These are phyloP conservation scores for Neurospora sp. DNA, from an alignment of 495 filamentous ascomycete species.

Conservation along the genomic window DNA sequence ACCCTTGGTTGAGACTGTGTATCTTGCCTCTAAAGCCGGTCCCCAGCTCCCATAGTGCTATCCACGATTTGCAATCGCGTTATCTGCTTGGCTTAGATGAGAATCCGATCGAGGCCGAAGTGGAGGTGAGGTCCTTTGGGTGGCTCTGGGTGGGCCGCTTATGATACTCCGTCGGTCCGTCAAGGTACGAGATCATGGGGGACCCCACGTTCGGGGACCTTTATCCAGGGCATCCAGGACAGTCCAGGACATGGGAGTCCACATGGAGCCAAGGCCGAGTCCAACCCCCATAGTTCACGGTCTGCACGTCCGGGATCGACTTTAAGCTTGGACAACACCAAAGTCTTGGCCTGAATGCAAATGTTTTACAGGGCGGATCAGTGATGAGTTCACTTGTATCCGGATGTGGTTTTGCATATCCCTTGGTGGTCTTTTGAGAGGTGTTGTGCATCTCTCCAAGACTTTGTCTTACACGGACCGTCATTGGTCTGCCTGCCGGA, in stretches of 20 bases:
- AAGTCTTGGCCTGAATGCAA: background rate
- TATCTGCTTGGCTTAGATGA: background rate
- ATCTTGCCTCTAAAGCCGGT: background rate
- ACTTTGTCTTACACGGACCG: background rate
- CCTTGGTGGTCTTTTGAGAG: background rate
- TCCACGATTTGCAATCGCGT: background rate
- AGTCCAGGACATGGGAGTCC: background rate
- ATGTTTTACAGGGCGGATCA: background rate
- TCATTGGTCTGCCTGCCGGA: background rate
- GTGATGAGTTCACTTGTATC: background rate
- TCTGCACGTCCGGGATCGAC: background rate
- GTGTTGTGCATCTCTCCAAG: background rate
- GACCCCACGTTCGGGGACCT: background rate
- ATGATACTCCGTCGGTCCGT: background rate
- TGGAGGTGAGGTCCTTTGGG: background rate
- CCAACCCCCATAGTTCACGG: background rate
- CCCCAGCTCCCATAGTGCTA: background rate
- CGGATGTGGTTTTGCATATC: background rate
- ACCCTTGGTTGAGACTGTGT: background rate
- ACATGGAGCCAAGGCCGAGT: background rate
- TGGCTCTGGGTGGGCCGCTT: background rate
- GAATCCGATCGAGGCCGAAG: background rate
- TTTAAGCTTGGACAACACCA: background rate
- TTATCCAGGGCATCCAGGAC: background rate
- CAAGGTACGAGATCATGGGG: background rate